phyloP scores from a whole-genome alignment of 176 grass and related monocot genomes.

The Rhynchospora breviuscula region DNA sequence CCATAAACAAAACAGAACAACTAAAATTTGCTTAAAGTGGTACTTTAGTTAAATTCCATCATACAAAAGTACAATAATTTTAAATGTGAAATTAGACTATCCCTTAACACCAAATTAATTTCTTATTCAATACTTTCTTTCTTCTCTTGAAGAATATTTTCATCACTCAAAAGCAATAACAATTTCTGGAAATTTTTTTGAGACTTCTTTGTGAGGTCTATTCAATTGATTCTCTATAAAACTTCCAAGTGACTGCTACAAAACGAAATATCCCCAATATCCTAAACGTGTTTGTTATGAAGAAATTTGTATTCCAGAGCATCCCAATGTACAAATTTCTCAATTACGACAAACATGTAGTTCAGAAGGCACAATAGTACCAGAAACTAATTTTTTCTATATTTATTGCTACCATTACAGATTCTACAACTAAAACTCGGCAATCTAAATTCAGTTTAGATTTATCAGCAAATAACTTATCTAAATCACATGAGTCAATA shows the following conservation, averaged over 20 bases:
- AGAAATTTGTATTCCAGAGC: background rate
- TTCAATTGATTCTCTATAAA: background rate
- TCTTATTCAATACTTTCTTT: no score
- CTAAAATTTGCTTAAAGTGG: no score
- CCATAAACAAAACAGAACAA: no score
- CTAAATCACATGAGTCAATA: background rate
- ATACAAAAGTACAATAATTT: no score
- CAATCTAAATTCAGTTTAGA: background rate
- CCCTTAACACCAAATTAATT: no score
- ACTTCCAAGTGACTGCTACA: background rate
- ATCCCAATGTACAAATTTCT: background rate
- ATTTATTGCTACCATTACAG: background rate
- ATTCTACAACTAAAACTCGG: background rate
- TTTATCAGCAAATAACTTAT: background rate
- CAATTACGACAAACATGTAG: background rate
- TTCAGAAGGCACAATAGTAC: background rate
- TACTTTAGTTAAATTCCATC: no score
- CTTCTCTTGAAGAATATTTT: no score
- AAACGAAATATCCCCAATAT: background rate
- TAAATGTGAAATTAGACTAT: no score
- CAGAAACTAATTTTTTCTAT: no score
- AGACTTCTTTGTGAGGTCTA: background rate
- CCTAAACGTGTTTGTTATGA: background rate
- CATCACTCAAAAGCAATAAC: background rate
- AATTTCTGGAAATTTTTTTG: background rate